phyloP scores from a whole-genome alignment of 208 protist genomes.

The Trypanosoma vivax region DNA sequence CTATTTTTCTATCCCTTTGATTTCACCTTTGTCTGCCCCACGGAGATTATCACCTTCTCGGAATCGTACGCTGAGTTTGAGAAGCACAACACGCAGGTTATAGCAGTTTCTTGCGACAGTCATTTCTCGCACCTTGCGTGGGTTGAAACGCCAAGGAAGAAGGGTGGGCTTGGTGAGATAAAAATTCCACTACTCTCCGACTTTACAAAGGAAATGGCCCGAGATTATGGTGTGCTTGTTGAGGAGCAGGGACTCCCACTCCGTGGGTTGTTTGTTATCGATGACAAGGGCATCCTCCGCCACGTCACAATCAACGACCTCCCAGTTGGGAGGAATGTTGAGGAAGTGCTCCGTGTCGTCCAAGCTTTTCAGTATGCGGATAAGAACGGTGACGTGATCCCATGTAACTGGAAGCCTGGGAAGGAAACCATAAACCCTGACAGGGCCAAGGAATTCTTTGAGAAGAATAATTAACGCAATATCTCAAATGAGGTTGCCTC shows the following conservation, averaged over 20 bases:
- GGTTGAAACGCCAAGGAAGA: conserved; percentile 91
- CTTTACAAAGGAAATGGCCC: conserved; percentile 88
- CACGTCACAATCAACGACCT: conserved; percentile 94
- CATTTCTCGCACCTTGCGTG: conserved; percentile 95
- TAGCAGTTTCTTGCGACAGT: conserved; percentile 91
- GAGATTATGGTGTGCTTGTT: conserved; percentile 94
- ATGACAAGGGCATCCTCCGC: conserved; percentile 88
- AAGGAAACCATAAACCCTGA: conserved; percentile 87
- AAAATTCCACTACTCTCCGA: conserved; percentile 96
- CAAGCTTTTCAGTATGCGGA: conserved; percentile 95
- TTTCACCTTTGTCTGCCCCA: conserved; percentile 97
- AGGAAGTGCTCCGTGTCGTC: conserved; percentile 95
- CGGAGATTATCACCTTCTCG: conserved; percentile 94
- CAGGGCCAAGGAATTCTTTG: conserved; percentile 91
- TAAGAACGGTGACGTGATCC: conserved; percentile 92
- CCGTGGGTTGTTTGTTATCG: conserved; percentile 95
- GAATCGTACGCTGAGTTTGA: conserved; percentile 90
- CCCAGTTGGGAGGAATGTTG: conserved; percentile 92
- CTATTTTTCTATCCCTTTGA: conserved; percentile 96
- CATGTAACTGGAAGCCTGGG: conserved; percentile 93
- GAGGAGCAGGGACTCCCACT: conserved; percentile 77
- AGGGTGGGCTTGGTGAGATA: conserved; percentile 95
- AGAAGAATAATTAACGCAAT: conserved; percentile 51
- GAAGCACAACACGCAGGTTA: conserved; percentile 83
- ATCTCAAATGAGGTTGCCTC: not conserved